A percentile compares a stretch with the other conserved stretches of the same genome.
Conservation (phyloP, 2,329 filamentous ascomycete species). For the Colletotrichum costaricense region DNA sequence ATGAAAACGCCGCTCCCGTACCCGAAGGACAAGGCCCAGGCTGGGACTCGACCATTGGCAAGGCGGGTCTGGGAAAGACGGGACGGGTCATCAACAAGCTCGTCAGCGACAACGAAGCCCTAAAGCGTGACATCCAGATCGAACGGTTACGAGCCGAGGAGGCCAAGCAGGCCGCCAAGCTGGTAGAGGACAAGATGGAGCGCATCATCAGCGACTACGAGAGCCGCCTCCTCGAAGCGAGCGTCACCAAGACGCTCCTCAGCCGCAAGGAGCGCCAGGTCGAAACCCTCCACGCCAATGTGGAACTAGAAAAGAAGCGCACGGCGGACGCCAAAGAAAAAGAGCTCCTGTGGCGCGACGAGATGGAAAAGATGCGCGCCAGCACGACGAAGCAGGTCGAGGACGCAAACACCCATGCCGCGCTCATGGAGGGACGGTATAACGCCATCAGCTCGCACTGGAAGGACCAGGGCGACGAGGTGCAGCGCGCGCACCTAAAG, state of each 20-base stretch:
- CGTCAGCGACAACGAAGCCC: slow-evolving; percentile 81
- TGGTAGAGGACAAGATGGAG: slow-evolving; percentile 79
- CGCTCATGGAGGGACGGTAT: slow-evolving; percentile 77
- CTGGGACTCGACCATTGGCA: slow-evolving; percentile 77
- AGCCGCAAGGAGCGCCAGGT: slow-evolving; percentile 81
- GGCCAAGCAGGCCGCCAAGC: slow-evolving; percentile 73
- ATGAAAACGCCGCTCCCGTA: slow-evolving; percentile 40
- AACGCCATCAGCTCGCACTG: slow-evolving; percentile 74
- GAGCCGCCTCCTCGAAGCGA: slow-evolving; percentile 74
- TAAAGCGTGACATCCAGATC: slow-evolving; percentile 79
- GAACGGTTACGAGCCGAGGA: slow-evolving; percentile 76
- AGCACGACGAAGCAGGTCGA: slow-evolving; percentile 74
- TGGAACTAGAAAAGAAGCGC: slow-evolving; percentile 73
- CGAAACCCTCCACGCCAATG: slow-evolving; percentile 71
- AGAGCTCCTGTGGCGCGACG: slow-evolving; percentile 70
- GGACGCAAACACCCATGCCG: slow-evolving; percentile 71
- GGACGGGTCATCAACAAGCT: slow-evolving; percentile 84
- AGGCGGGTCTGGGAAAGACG: slow-evolving; percentile 78
- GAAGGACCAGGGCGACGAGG: slow-evolving; percentile 73
- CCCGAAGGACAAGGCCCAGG: slow-evolving; percentile 47
- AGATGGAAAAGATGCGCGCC: slow-evolving; percentile 71
- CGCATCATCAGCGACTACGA: slow-evolving; percentile 76
- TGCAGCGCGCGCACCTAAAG: slow-evolving; percentile 61
- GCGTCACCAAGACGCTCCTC: slow-evolving; percentile 77
- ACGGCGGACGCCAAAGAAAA: slow-evolving; percentile 68